Conservation (phyloP, 768 basidiomycete species). For the Tulasnella calospora region DNA sequence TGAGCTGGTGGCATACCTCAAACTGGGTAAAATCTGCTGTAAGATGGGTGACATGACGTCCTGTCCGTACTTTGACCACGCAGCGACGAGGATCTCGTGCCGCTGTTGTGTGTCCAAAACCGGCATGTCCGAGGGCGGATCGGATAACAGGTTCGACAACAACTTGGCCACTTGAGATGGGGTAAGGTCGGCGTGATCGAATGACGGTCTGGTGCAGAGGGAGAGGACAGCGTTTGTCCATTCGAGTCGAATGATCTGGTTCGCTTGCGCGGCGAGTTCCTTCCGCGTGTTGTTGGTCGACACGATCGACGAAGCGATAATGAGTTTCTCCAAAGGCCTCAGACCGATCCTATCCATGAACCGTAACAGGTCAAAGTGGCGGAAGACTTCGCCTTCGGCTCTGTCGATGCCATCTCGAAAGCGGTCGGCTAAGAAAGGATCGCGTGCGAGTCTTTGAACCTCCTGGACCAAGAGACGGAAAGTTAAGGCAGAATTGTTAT, state of each 20-base stretch:
- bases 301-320: slow-evolving; percentile 70
- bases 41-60: slow-evolving; percentile 71
- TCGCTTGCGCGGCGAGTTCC: slow-evolving; percentile 57
- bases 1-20: slow-evolving; percentile 53
- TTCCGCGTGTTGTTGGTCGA: slow-evolving; percentile 53
- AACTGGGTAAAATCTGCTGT: slow-evolving; percentile 63
- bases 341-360: slow-evolving; percentile 79
- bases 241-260: slow-evolving; percentile 63
- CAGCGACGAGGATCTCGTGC: slow-evolving; percentile 66
- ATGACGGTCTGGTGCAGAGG: slow-evolving; percentile 71
- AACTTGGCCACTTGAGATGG: slow-evolving; percentile 72
- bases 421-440: slow-evolving; percentile 84
- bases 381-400: slow-evolving; percentile 77
- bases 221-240: slow-evolving; percentile 75
- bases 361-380: slow-evolving; percentile 75
- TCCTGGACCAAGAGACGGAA: slow-evolving; percentile 85
- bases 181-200: slow-evolving; percentile 74
- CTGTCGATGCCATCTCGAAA: slow-evolving; percentile 87
- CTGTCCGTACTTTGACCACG: slow-evolving; percentile 73
- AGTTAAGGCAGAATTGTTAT: slow-evolving; percentile 60
- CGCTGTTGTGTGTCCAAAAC: slow-evolving; percentile 68
- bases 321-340: slow-evolving; percentile 70
- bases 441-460: slow-evolving; percentile 80
- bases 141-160: slow-evolving; percentile 72
- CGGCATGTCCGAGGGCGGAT: slow-evolving; percentile 62